Base-by-base conservation (phyloP, 768 basidiomycete species). In the Nidularia pulvinata region DNA sequence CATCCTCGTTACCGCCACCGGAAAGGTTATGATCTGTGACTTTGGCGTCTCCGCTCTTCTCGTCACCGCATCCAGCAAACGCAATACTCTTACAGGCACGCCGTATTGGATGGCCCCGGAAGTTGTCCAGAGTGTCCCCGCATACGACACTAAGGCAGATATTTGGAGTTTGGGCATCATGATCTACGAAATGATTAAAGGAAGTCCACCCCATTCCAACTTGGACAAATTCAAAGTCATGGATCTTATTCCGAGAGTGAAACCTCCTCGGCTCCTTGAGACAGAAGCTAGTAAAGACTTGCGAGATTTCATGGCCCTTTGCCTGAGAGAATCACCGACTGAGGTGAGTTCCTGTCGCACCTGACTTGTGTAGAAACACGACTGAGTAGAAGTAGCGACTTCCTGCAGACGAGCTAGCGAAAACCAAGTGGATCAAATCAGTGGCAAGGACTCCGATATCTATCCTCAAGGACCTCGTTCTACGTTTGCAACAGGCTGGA, bases 91-190 rank as follows among this genome's bases (percentile, higher is more conserved):
- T 63, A 93, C 95, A 56, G 97, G 97, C 1, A 98, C 97, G 1
- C 96, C 95, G 0, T 93, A 97, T 66, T 98, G 96, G 96, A 99
- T 99, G 97, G 97, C 97, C 0, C 97, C 97, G 0, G 97, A 99
- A 69, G 94, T 98, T 3, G 92, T 96, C 13, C 91, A 93, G 58
- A 80, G 81, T 7, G 87, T 91, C 9, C 85, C 93, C n/a, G 80
- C 86, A 43, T 98, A 99, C 69, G 96, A 99, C 64, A 90, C 91
- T 50, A 98, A 97, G 67, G 97, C 96, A 2, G 97, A 99, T 64
- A 93, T 99, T 43, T 98, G 97, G 97, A 95, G 93, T 63, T 72
- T 99, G 53, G 97, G 97, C 5, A 95, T 99, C 65, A 89, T 95
- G 71, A 80, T 96, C 16, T 95, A 93, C 62, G 97, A 99, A 69